Percentiles rank a stretch among this genome's conserved stretches.
These are phyloP conservation scores for Durio zibethinus DNA, from an alignment of 345 rosid genomes.

Conservation along the genomic window DNA sequence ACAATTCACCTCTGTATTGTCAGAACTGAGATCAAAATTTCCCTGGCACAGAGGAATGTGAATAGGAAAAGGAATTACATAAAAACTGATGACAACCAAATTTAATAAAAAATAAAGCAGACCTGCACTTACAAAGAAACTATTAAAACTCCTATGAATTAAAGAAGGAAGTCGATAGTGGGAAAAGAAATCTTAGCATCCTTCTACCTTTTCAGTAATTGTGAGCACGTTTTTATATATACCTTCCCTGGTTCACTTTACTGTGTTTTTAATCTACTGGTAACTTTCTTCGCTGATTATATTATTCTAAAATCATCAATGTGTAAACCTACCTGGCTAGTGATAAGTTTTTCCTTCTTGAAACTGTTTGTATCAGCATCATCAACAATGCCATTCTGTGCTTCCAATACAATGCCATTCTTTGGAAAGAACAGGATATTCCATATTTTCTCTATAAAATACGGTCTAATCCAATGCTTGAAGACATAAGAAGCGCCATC, in stretches of 20 bases:
- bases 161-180: neutral
- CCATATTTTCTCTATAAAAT: constrained; percentile 15
- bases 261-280: neutral
- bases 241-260: neutral
- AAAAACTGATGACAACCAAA: neutral
- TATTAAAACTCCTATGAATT: neutral
- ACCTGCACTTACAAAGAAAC: neutral
- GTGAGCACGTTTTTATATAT: too few species aligned
- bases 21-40: neutral
- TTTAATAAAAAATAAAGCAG: neutral
- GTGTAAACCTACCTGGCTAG: constrained; percentile 21
- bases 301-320: neutral
- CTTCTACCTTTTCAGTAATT: neutral
- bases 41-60: constrained; percentile 6
- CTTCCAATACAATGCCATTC: neutral
- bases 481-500: constrained; percentile 35
- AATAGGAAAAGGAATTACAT: neutral
- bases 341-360: neutral
- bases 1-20: neutral
- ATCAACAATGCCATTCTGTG: neutral
- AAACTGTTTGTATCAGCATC: neutral
- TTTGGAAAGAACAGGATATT: neutral
- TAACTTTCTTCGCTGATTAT: neutral
- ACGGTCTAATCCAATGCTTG: constrained; percentile 16
- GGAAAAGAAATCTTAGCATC: neutral